Base-by-base conservation (phyloP, 345 rosid genomes). In the Clarkia xantiana region DNA sequence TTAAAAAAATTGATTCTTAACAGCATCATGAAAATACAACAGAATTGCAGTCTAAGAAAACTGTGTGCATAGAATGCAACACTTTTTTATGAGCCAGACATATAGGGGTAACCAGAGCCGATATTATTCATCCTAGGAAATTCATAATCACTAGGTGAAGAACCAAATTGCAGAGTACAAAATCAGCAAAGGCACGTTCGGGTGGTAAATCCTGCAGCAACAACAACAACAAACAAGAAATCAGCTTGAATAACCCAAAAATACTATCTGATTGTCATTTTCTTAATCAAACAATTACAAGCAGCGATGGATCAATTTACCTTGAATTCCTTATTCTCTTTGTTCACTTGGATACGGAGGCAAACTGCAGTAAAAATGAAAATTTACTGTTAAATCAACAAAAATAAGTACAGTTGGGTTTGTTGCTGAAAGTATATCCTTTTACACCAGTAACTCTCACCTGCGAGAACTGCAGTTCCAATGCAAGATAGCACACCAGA, bases 271-370 rank as follows among this genome's bases (percentile, higher is more conserved):
- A 19, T 15, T 29, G 7, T 15, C 12, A 14, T 17, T 29, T 49
- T 10, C 11, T 16, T 29, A 52, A 44, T 16, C 9, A 22, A 36
- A 8, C 18, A 53, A 9, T 10, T 9, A 34, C 22, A 41, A 61
- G 18, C 20, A 18, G 22, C 13, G 36, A 18, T 36, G 14, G 20
- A 29, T 19, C 43, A 42, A 41, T 15, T 36, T 41, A 60, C 53
- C 64, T 60, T 60, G 57, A 53, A 47, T 25, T 93, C 99, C 73
- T 87, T 93, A 81, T 93, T 93, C 67, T 93, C 99, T 58, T 84
- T 93, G 86, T 93, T 93, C 77, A 93, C 96, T 66, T 93, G 99
- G 64, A 93, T 87, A 40, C 96, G 86, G 51, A 93, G 99, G 70
- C 99, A 93, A 54, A 93, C 99, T 93, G 79, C 10, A 42, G 56